phyloP scores from a whole-genome alignment of 768 basidiomycete genomes.

The Suillus clintonianus region DNA sequence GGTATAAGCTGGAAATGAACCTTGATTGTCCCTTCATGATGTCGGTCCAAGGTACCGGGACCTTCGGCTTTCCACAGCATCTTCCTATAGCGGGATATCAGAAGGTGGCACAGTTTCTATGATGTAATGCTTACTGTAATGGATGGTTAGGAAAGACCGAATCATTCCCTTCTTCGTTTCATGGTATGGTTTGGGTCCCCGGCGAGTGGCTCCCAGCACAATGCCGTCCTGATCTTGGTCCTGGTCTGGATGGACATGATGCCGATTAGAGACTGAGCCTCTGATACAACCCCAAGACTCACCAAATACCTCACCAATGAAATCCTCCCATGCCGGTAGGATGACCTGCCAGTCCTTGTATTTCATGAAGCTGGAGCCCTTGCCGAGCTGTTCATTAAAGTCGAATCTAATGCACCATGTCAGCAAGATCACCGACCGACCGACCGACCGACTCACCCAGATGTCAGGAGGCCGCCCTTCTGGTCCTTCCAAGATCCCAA shows the following conservation, averaged over 20 bases:
- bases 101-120: not conserved
- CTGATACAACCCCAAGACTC: not conserved
- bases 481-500: not conserved
- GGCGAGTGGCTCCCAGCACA: not conserved
- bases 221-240: not conserved
- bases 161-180: not conserved
- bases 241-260: not conserved
- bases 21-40: not conserved
- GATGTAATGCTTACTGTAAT: not conserved
- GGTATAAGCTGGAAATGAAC: not conserved
- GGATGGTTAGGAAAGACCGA: not conserved
- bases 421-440: too few species aligned
- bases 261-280: not conserved
- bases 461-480: not conserved
- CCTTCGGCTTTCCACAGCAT: not conserved
- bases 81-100: not conserved
- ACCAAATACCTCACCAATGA: not conserved
- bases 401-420: not conserved
- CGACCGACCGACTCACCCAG: not conserved
- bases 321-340: not conserved
- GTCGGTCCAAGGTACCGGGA: not conserved
- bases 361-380: not conserved
- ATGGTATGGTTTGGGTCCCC: not conserved
- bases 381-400: not conserved
- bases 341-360: not conserved